phyloP scores from a whole-genome alignment of 805 yeast species.

The Wickerhamomyces kurtzmanii region DNA sequence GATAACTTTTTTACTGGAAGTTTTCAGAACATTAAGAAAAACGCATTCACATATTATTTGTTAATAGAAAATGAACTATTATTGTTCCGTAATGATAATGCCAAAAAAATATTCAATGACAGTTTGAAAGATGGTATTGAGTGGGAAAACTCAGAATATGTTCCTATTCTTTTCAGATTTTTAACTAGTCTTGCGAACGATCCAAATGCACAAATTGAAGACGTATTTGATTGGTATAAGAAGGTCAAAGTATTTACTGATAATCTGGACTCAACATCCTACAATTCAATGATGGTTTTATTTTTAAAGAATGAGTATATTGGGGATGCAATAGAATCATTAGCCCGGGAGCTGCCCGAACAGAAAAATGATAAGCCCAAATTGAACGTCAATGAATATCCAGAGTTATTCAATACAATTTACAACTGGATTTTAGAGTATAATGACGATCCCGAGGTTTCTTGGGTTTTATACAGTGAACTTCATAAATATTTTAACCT shows the following conservation, averaged over 20 bases:
- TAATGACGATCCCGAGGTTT: constrained; percentile 24
- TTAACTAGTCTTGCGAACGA: constrained; percentile 17
- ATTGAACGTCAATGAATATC: constrained; percentile 13
- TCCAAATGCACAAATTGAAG: constrained; percentile 14
- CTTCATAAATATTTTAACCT: constrained; percentile 44
- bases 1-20: no score
- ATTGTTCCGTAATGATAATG: constrained; percentile 16
- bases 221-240: constrained; percentile 25
- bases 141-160: constrained; percentile 27
- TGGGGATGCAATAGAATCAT: constrained; percentile 30
- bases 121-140: constrained; percentile 27
- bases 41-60: no score
- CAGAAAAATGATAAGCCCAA: constrained; percentile 11
- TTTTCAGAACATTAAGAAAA: no score
- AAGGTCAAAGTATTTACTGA: constrained; percentile 30
- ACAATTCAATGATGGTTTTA: constrained; percentile 25
- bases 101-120: constrained; percentile 23
- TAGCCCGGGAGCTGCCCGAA: constrained; percentile 32
- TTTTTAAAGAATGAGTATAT: constrained; percentile 24
- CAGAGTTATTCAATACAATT: constrained; percentile 30
- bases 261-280: constrained; percentile 25
- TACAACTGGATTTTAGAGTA: constrained; percentile 32
- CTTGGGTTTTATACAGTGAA: constrained; percentile 52
- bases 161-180: constrained; percentile 16
- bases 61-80: constrained; percentile 23